These are phyloP conservation scores for Lepraria neglecta DNA, from an alignment of 495 filamentous ascomycete genomes.

Conservation along the genomic window DNA sequence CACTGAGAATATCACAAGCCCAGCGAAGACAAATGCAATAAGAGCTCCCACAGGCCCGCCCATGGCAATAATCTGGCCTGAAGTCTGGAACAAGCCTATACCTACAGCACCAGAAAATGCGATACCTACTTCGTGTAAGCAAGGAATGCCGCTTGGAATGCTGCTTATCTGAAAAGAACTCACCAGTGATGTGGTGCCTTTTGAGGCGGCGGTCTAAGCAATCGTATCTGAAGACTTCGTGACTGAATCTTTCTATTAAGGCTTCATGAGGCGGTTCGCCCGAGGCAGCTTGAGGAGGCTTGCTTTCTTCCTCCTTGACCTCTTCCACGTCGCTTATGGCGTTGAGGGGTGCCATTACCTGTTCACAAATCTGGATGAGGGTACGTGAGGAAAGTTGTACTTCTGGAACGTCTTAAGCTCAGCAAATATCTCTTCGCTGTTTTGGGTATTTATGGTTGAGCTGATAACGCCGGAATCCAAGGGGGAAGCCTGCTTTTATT, in stretches of 20 bases:
- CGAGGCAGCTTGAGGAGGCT: neutral
- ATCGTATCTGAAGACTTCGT: slow-evolving; percentile 20
- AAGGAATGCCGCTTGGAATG: neutral
- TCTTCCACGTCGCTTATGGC: neutral
- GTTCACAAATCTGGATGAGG: neutral
- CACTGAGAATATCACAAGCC: slow-evolving; percentile 36
- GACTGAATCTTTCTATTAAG: slow-evolving; percentile 10
- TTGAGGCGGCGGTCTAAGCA: slow-evolving; percentile 24
- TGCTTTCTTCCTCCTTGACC: neutral
- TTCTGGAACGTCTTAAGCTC: no score
- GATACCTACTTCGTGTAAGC: slow-evolving; percentile 25
- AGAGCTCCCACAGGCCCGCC: slow-evolving; percentile 36
- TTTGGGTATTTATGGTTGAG: no score
- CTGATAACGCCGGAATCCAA: no score
- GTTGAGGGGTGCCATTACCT: neutral
- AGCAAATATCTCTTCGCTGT: no score
- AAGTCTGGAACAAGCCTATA: slow-evolving; percentile 37
- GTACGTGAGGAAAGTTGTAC: no score
- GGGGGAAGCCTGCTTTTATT: no score
- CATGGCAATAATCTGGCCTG: slow-evolving; percentile 35
- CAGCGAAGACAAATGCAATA: slow-evolving; percentile 36
- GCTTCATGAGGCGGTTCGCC: neutral
- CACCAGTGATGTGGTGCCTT: slow-evolving; percentile 30
- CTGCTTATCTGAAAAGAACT: neutral
- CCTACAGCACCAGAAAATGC: slow-evolving; percentile 38